A percentile compares a stretch with the other conserved stretches of the same genome.
phyloP scores from a whole-genome alignment of 257 asterid species.

The Ajuga chamaepitys region DNA sequence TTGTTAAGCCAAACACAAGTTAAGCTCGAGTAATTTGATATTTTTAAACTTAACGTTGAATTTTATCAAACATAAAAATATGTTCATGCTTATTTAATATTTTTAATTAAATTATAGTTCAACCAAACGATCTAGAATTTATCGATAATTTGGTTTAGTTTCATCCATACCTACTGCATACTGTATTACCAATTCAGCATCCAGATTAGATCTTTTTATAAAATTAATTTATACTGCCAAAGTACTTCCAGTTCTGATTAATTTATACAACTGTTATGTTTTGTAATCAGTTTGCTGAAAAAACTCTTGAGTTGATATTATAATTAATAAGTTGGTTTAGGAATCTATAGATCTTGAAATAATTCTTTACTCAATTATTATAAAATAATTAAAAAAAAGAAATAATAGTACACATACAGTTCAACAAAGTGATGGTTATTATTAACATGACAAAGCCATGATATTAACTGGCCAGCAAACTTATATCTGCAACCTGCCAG shows the following conservation, averaged over 20 bases:
- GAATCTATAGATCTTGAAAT: slow-evolving; percentile 11
- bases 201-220: not conserved
- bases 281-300: too few species aligned
- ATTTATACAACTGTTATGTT: not conserved
- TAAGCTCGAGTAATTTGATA: too few species aligned
- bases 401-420: slow-evolving; percentile 22
- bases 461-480: slow-evolving; percentile 6
- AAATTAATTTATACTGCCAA: slow-evolving; percentile 4
- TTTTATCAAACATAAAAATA: too few species aligned
- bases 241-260: slow-evolving; percentile 5
- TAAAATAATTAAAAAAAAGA: slow-evolving; percentile 9
- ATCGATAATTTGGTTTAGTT: too few species aligned
- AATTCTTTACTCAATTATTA: slow-evolving; percentile 7
- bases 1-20: too few species aligned
- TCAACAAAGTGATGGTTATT: slow-evolving; percentile 25
- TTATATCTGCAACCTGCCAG: slow-evolving; percentile 3
- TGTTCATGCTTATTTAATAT: too few species aligned
- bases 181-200: not conserved
- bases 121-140: too few species aligned
- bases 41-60: too few species aligned
- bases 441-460: slow-evolving; percentile 1
- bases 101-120: too few species aligned
- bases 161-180: not conserved
- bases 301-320: not conserved
- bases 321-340: slow-evolving; percentile 13